phyloP scores from a whole-genome alignment of 1,284 basidiomycete species.

The Ceratobasidium sp. region DNA sequence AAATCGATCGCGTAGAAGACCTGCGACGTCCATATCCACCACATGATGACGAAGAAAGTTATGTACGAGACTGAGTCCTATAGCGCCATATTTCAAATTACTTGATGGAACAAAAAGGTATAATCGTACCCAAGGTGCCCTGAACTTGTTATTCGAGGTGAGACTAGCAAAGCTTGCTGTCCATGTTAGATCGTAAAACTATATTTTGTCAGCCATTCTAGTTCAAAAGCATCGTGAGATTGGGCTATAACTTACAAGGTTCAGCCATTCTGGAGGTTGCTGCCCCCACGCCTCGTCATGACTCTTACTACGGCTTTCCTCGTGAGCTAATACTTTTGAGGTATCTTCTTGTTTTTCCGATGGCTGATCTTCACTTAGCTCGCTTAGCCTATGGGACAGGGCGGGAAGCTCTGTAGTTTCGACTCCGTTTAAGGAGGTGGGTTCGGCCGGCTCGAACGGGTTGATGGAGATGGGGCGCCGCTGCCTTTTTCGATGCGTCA shows the following conservation, averaged over 20 bases:
- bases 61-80: conserved; percentile 20
- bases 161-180: conserved; percentile 38
- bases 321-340: background rate
- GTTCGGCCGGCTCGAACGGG: conserved; percentile 9
- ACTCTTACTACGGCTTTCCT: background rate
- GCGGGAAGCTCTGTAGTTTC: background rate
- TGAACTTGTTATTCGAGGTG: conserved; percentile 4
- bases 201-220: background rate
- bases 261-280: conserved; percentile 36
- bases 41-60: conserved; percentile 6
- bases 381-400: background rate
- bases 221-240: no score
- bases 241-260: conserved; percentile 7
- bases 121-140: background rate
- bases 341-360: background rate
- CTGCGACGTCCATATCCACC: conserved; percentile 40
- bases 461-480: conserved; percentile 19
- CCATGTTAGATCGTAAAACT: conserved; percentile 44
- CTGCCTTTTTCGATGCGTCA: background rate
- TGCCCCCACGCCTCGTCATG: conserved; percentile 29
- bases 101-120: no score
- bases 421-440: background rate
- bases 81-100: background rate
- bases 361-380: background rate
- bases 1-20: conserved; percentile 33